phyloP scores from a whole-genome alignment of 768 basidiomycete species.

The Phylloporus arenicola region DNA sequence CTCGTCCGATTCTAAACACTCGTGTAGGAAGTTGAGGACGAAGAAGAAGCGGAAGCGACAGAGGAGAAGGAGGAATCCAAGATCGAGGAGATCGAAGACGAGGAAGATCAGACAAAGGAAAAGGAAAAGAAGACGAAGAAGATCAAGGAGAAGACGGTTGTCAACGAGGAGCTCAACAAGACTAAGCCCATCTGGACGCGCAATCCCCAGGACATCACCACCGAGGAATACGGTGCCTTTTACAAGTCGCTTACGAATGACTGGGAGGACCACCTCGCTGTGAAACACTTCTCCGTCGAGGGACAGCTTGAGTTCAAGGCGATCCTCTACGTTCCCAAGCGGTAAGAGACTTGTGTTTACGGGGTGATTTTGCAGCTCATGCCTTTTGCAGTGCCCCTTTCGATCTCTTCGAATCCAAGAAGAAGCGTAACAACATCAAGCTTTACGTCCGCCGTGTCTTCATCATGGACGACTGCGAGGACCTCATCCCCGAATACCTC shows the following conservation, averaged over 20 bases:
- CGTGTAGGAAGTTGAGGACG: constrained; percentile 78
- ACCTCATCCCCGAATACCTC: constrained; percentile 98
- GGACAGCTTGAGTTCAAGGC: constrained; percentile 99
- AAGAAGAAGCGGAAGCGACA: constrained; percentile 66
- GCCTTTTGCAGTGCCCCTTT: constrained; percentile 74
- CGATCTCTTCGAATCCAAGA: constrained; percentile 99
- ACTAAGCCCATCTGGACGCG: constrained; percentile 99
- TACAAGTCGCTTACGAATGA: constrained; percentile 99
- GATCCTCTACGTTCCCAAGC: constrained; percentile 94
- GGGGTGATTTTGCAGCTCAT: neutral
- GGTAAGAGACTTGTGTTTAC: constrained; percentile 45
- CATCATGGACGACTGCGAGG: constrained; percentile 99
- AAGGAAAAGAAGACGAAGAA: constrained; percentile 96
- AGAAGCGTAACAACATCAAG: constrained; percentile 99
- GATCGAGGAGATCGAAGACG: constrained; percentile 79
- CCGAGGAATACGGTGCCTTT: constrained; percentile 92
- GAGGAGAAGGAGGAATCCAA: constrained; percentile 74
- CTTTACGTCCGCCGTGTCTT: constrained; percentile 99
- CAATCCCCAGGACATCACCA: constrained; percentile 89
- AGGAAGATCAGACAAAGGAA: constrained; percentile 78
- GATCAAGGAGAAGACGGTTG: constrained; percentile 80
- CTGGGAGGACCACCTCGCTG: constrained; percentile 99
- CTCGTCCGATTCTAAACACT: constrained; percentile 1
- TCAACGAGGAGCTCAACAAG: constrained; percentile 99
- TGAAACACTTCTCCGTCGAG: constrained; percentile 99